These are phyloP conservation scores for Aspergillus sclerotioniger DNA, from an alignment of 495 filamentous ascomycete genomes.

Conservation along the genomic window DNA sequence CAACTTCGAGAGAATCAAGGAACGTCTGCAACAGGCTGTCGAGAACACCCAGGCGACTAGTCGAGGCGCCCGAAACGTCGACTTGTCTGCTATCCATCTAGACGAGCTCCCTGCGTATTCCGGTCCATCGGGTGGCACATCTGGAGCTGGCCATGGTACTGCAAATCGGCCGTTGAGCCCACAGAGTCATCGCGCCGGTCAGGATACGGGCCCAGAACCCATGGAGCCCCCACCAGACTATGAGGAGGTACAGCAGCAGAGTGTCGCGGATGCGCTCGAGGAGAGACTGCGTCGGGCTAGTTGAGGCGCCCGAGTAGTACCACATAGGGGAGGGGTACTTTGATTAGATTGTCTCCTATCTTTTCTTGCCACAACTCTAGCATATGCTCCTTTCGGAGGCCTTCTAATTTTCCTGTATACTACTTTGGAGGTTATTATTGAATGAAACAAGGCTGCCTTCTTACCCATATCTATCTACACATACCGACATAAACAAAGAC, in stretches of 20 bases:
- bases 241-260: slow-evolving; percentile 82
- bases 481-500: slow-evolving; percentile 6
- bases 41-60: slow-evolving; percentile 59
- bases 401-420: not conserved
- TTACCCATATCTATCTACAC: slow-evolving; percentile 13
- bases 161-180: slow-evolving; percentile 14
- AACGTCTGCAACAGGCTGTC: slow-evolving; percentile 73
- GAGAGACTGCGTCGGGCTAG: slow-evolving; percentile 39
- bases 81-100: slow-evolving; percentile 61
- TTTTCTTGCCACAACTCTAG: not conserved
- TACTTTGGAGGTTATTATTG: not conserved
- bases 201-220: slow-evolving; percentile 42
- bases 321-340: not conserved
- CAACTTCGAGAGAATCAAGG: slow-evolving; percentile 80
- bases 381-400: not conserved
- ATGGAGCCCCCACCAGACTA: slow-evolving; percentile 89
- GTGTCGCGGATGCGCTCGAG: slow-evolving; percentile 63
- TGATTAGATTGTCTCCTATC: not conserved
- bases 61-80: slow-evolving; percentile 48
- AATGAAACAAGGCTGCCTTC: slow-evolving; percentile 1
- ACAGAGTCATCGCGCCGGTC: slow-evolving; percentile 14
- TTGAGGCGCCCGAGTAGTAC: slow-evolving; percentile 10
- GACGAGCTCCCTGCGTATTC: slow-evolving; percentile 85
- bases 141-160: not conserved
- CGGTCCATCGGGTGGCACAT: slow-evolving; percentile 25